phyloP scores from a whole-genome alignment of 805 yeast species.

The Candida montana region DNA sequence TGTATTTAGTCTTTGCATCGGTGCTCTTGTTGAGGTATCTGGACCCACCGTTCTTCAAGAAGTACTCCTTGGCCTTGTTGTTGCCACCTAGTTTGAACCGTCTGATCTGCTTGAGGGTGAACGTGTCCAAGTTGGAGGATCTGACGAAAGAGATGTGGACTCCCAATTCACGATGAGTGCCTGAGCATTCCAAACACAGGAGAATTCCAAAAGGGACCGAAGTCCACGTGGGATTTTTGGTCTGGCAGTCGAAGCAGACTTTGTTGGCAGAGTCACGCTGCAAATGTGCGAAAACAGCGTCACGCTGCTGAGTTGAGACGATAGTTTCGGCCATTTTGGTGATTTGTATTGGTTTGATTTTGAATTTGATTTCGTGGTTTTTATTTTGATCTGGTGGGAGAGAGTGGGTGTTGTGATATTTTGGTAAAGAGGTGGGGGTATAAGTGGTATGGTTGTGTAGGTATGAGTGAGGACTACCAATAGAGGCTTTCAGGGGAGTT shows the following conservation, averaged over 20 bases:
- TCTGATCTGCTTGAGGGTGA: slow-evolving; percentile 88
- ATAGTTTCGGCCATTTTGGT: slow-evolving; percentile 17
- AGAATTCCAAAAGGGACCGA: slow-evolving; percentile 94
- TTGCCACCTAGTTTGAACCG: slow-evolving; percentile 94
- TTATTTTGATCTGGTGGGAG: too few species aligned
- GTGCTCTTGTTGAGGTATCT: slow-evolving; percentile 50
- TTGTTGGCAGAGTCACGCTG: slow-evolving; percentile 65
- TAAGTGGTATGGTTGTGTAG: too few species aligned
- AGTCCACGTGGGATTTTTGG: slow-evolving; percentile 97
- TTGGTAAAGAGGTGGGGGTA: too few species aligned
- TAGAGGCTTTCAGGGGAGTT: too few species aligned
- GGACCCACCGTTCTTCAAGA: slow-evolving; percentile 80
- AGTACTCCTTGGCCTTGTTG: slow-evolving; percentile 76
- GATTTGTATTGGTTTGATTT: too few species aligned
- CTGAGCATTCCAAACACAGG: slow-evolving; percentile 90
- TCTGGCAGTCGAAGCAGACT: slow-evolving; percentile 88
- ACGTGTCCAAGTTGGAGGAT: slow-evolving; percentile 85
- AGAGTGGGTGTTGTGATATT: too few species aligned
- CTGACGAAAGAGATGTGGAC: slow-evolving; percentile 95
- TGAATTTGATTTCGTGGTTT: too few species aligned
- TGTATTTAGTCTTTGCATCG: slow-evolving; percentile 75
- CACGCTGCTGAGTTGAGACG: slow-evolving; percentile 20
- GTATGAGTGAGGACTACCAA: too few species aligned
- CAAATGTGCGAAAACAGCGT: slow-evolving; percentile 18
- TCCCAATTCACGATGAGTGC: slow-evolving; percentile 92